These are phyloP conservation scores for Peronospora farinosa DNA, from an alignment of 352 stramenopile species.

Conservation along the genomic window DNA sequence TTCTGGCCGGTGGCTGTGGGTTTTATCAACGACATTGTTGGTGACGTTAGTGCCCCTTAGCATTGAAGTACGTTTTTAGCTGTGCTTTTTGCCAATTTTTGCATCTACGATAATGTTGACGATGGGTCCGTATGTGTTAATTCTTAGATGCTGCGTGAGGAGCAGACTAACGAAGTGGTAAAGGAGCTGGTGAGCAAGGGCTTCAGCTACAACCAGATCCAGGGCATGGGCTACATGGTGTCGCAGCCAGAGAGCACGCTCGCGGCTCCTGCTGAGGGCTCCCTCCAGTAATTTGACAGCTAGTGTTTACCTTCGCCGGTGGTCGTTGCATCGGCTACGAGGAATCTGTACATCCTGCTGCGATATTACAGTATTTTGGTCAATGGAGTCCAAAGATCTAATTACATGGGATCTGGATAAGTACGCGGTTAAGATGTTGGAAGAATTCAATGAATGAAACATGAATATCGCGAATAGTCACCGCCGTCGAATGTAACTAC, in stretches of 20 bases:
- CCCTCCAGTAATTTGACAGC: conserved; percentile 38
- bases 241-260: conserved; percentile 64
- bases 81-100: neutral
- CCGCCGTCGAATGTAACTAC: conserved; percentile 8
- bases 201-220: conserved; percentile 80
- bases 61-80: conserved; percentile 56
- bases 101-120: neutral
- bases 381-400: neutral
- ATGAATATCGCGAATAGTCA: conserved; percentile 22
- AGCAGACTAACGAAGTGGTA: conserved; percentile 80
- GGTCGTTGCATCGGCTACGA: neutral
- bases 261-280: conserved; percentile 28
- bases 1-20: conserved; percentile 69
- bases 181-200: conserved; percentile 78
- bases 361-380: conserved; percentile 2
- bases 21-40: conserved; percentile 76
- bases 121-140: conserved; percentile 1
- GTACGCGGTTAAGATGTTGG: conserved; percentile 5
- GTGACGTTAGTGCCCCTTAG: conserved; percentile 81
- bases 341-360: conserved; percentile 11
- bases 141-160: conserved; percentile 63
- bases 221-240: conserved; percentile 79
- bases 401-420: conserved; percentile 7
- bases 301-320: conserved; percentile 6
- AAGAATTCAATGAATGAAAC: conserved; percentile 14